Conservation (phyloP, 768 basidiomycete species). For the Lactarius trivialis region DNA sequence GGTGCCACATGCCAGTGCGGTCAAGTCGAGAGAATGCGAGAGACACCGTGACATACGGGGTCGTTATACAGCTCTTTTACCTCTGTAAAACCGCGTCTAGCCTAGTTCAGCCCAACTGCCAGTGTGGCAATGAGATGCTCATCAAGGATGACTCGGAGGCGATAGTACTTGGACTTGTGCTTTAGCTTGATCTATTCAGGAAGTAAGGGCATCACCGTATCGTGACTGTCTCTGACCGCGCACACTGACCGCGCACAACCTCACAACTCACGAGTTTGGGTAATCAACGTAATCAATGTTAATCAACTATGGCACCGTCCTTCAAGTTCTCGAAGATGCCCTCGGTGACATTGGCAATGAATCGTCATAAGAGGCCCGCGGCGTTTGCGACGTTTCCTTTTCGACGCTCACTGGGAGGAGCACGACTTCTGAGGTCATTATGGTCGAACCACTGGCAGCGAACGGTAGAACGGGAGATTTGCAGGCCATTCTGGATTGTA, state of each 20-base stretch:
- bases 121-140: constrained; percentile 92
- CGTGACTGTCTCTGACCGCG: background rate
- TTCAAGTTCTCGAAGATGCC: constrained; percentile 97
- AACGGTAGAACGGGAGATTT: constrained; percentile 83
- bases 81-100: constrained; percentile 90
- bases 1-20: background rate
- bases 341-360: constrained; percentile 96
- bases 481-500: too few species aligned
- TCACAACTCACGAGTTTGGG: constrained; percentile 79
- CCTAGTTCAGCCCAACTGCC: constrained; percentile 90
- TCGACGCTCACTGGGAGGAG: constrained; percentile 74
- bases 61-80: constrained; percentile 93
- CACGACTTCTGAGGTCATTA: constrained; percentile 83
- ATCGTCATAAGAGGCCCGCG: constrained; percentile 76
- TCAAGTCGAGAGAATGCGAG: background rate
- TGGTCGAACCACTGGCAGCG: constrained; percentile 98
- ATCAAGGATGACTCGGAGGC: constrained; percentile 89
- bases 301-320: constrained; percentile 86
- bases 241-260: too few species aligned
- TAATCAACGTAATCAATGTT: too few species aligned
- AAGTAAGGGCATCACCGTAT: background rate
- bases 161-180: constrained; percentile 91
- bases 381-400: constrained; percentile 84
- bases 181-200: constrained; percentile 81
- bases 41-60: constrained; percentile 43